phyloP scores from a whole-genome alignment of 345 rosid species.

The Aethionema arabicum region DNA sequence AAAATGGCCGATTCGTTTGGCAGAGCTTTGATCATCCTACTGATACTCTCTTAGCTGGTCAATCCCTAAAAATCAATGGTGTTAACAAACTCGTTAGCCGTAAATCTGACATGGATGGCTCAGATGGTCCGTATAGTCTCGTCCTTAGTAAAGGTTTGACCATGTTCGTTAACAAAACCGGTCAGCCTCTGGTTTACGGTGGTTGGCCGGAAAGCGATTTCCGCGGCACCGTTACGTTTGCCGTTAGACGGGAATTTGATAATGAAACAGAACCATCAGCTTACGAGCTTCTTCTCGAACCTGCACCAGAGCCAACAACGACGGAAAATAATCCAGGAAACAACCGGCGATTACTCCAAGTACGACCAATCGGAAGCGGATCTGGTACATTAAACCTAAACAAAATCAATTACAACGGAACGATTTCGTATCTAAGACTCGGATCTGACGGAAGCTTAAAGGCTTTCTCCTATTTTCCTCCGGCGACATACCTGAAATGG shows the following conservation, averaged over 20 bases:
- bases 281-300: conserved; percentile 31
- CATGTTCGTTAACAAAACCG: conserved; percentile 43
- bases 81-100: conserved; percentile 58
- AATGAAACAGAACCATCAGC: conserved; percentile 33
- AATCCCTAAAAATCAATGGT: conserved; percentile 40
- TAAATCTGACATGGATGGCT: conserved; percentile 38
- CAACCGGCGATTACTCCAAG: conserved; percentile 33
- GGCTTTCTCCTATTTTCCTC: conserved; percentile 42
- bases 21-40: conserved; percentile 65
- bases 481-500: conserved; percentile 40
- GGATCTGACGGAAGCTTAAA: conserved; percentile 56
- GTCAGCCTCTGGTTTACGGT: conserved; percentile 38
- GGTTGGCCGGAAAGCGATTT: conserved; percentile 26
- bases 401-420: conserved; percentile 52
- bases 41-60: conserved; percentile 59
- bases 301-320: conserved; percentile 30
- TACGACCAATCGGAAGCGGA: conserved; percentile 26
- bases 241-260: conserved; percentile 5
- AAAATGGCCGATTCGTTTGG: conserved; percentile 49
- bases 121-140: conserved; percentile 53
- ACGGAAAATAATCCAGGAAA: conserved; percentile 24
- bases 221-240: conserved; percentile 33
- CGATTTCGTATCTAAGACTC: conserved; percentile 45
- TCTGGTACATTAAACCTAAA: conserved; percentile 16
- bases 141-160: conserved; percentile 44